phyloP scores from a whole-genome alignment of 805 yeast genomes.

The Clavispora asparagi region DNA sequence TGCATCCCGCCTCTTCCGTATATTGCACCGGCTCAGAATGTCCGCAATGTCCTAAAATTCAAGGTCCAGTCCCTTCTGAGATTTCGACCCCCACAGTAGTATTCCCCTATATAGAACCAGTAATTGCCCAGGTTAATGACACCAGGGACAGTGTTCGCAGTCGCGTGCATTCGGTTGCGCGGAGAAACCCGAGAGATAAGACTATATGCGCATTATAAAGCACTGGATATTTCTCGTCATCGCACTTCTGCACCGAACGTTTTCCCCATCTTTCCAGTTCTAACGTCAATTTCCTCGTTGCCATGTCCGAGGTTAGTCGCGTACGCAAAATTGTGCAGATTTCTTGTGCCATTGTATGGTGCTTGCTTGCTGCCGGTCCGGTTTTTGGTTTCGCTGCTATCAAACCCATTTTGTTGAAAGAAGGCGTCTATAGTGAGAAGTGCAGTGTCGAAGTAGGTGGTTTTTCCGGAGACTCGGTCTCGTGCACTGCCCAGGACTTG shows the following conservation, averaged over 20 bases:
- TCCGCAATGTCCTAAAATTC: too few relatives aligned
- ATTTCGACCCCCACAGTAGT: too few relatives aligned
- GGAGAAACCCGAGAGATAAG: neutral
- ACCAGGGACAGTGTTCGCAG: too few relatives aligned
- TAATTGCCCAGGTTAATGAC: too few relatives aligned
- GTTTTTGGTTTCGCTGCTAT: slow-evolving; percentile 95
- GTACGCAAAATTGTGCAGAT: slow-evolving; percentile 45
- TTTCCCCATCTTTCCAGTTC: neutral
- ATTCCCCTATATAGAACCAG: too few relatives aligned
- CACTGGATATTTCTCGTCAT: neutral
- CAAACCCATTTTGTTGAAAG: slow-evolving; percentile 72
- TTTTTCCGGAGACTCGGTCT: slow-evolving; percentile 3
- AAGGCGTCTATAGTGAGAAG: slow-evolving; percentile 66
- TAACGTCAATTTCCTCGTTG: neutral
- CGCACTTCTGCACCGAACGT: neutral
- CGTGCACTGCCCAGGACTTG: slow-evolving; percentile 75
- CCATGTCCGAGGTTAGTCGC: neutral
- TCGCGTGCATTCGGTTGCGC: neutral
- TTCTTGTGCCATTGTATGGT: slow-evolving; percentile 76
- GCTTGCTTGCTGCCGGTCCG: slow-evolving; percentile 87
- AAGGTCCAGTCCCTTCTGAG: too few relatives aligned
- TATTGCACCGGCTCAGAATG: too few relatives aligned
- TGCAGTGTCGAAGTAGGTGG: slow-evolving; percentile 38
- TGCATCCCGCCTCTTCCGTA: too few relatives aligned
- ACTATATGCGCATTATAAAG: neutral